Evolutionary conservation across 2,329 filamentous ascomycete species (phyloP), one percentile per base, ranked within the genome.

Genomic region (Cordyceps cateniannulata): DNA sequence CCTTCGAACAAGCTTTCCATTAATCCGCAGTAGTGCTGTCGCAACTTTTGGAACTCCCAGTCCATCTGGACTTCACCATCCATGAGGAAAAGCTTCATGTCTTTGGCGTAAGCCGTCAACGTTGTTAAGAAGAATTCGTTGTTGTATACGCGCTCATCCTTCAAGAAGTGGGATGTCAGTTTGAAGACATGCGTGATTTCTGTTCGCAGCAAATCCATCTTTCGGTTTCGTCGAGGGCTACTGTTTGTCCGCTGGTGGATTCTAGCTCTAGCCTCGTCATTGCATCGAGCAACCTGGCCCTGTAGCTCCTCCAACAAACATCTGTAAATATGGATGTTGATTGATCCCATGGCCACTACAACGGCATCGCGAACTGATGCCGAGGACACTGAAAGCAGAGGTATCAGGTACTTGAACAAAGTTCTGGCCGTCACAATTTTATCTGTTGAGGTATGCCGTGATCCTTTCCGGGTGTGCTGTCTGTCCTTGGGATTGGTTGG

Each of bases 131-230:
- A 90, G 86, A 92, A 97, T 64, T 96, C 91, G 66, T 96, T 91
- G 62, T 89, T 85, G 70, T 89, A 90, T 5, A 96, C 85, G 52
- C 91, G 87, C 0, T 88, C 79, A 48, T 91, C 83, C 64, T 89
- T 88, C 42, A 99, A 77, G 66, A 97, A 96, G 68, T 93, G 90
- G 0, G 93, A 92, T 0, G 93, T 98, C 40, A 98, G 79, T 71
- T 96, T 93, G 75, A 98, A 97, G 8, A 99, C 90, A 70, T 98
- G 91, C 0, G 96, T 97, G 56, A 98, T 92, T 71, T 98, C 95
- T 0, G 93, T 97, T 58, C 96, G 85, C 38, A 99, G 76, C 35
- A 92, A 80, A 70, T 98, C 95, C 65, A 91, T 95, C 69, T 88
- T 90, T 59, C 88, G 85, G 70, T 91, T 96, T 59, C 91, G 83